Conservation (phyloP, 1,139 yeast genomes). For the Candida mesenterica region DNA sequence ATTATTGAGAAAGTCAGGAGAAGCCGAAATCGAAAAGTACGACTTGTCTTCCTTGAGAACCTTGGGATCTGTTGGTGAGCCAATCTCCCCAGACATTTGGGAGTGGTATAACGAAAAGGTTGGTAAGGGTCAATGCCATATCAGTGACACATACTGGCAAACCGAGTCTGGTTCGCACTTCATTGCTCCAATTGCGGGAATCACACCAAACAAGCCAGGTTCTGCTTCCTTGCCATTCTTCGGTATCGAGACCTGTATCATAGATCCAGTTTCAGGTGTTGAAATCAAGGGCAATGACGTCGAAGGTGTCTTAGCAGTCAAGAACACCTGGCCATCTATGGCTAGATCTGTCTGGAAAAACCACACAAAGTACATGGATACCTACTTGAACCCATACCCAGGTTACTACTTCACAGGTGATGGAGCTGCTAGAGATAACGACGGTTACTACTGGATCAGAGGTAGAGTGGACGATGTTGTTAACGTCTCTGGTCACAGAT, state of each 20-base stretch:
- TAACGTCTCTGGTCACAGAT: constrained; percentile 95
- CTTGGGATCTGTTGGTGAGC: constrained; percentile 98
- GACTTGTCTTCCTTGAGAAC: constrained; percentile 91
- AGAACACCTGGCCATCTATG: constrained; percentile 95
- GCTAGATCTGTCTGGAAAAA: constrained; percentile 95
- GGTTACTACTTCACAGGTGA: constrained; percentile 98
- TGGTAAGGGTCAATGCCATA: constrained; percentile 83
- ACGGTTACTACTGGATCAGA: constrained; percentile 97
- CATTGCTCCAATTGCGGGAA: constrained; percentile 94
- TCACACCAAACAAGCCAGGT: constrained; percentile 94
- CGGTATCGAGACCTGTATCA: constrained; percentile 85
- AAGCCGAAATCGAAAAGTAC: constrained; percentile 75
- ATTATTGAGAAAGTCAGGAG: constrained; percentile 92
- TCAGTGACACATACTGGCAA: constrained; percentile 98
- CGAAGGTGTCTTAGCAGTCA: constrained; percentile 92
- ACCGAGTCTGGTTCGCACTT: constrained; percentile 97
- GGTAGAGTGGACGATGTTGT: constrained; percentile 99
- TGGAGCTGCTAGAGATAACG: constrained; percentile 97
- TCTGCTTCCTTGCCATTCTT: constrained; percentile 96
- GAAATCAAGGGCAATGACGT: constrained; percentile 87
- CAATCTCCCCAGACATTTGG: constrained; percentile 97
- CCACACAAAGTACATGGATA: constrained; percentile 86
- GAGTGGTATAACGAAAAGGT: constrained; percentile 95
- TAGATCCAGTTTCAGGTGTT: constrained; percentile 87
- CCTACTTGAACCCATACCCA: constrained; percentile 93